Conservation (phyloP, 257 asterid species). For the Nicotiana otophora region DNA sequence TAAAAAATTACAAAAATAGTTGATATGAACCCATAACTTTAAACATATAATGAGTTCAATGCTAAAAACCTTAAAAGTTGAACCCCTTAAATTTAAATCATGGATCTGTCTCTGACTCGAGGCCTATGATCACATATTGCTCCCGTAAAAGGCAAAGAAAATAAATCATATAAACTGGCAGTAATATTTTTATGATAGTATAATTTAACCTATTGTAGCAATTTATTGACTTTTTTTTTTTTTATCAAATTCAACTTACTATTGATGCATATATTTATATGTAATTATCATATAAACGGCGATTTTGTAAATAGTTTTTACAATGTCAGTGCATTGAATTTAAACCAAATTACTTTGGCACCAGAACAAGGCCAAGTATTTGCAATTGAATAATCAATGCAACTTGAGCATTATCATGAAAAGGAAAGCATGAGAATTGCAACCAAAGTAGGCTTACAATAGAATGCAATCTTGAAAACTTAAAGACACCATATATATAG, state of each 20-base stretch:
- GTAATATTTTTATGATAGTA: neutral
- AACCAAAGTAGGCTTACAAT: constrained; percentile 5
- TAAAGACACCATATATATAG: neutral
- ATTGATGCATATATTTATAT: neutral
- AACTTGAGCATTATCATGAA: neutral
- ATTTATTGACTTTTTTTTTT: too few relatives aligned
- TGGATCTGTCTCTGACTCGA: too few relatives aligned
- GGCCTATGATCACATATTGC: too few relatives aligned
- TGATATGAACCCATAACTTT: too few relatives aligned
- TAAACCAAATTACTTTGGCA: neutral
- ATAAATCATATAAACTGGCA: neutral
- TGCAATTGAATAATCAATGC: neutral
- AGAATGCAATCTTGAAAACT: neutral
- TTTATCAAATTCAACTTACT: too few relatives aligned
- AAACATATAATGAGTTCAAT: too few relatives aligned
- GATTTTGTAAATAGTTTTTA: neutral
- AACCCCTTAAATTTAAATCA: too few relatives aligned
- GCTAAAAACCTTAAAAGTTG: too few relatives aligned
- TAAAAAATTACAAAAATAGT: too few relatives aligned
- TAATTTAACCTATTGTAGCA: neutral
- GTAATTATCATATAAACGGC: neutral
- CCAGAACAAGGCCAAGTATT: neutral
- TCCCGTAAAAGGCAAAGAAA: neutral
- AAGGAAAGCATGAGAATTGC: constrained; percentile 4
- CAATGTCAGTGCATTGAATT: too few relatives aligned